phyloP scores from a whole-genome alignment of 768 basidiomycete species.

The Phaffia australis region DNA sequence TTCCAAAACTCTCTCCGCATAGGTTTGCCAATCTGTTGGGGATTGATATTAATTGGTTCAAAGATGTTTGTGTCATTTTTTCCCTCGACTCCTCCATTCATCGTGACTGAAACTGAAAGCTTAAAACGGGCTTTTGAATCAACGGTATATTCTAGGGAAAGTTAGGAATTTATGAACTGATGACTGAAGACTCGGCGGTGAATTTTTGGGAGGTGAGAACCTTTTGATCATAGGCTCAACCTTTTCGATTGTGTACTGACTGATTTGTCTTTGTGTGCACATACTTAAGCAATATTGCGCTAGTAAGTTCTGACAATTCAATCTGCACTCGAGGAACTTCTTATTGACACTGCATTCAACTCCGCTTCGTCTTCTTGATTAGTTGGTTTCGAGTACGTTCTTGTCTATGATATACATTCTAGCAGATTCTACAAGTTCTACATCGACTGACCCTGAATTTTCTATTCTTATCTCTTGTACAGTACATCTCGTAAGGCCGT shows the following conservation, averaged over 20 bases:
- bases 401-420: neutral
- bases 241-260: neutral
- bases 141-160: conserved; percentile 50
- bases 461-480: neutral
- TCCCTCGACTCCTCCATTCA: conserved; percentile 16
- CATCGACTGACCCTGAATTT: neutral
- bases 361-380: neutral
- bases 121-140: neutral
- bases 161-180: conserved; percentile 91
- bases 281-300: conserved; percentile 18
- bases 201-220: conserved; percentile 25
- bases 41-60: conserved; percentile 71
- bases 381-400: conserved; percentile 23
- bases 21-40: conserved; percentile 61
- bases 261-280: neutral
- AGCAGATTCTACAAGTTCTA: neutral
- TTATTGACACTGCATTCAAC: neutral
- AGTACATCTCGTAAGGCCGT: conserved; percentile 23
- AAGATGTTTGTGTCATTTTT: conserved; percentile 51
- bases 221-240: neutral
- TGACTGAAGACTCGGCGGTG: conserved; percentile 72
- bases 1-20: neutral
- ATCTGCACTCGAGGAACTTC: neutral
- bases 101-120: neutral
- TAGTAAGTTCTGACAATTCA: conserved; percentile 2